Percentiles rank a stretch among this genome's conserved stretches.
phyloP scores from a whole-genome alignment of 2,329 filamentous ascomycete species.

The Dactylonectria macrodidyma region DNA sequence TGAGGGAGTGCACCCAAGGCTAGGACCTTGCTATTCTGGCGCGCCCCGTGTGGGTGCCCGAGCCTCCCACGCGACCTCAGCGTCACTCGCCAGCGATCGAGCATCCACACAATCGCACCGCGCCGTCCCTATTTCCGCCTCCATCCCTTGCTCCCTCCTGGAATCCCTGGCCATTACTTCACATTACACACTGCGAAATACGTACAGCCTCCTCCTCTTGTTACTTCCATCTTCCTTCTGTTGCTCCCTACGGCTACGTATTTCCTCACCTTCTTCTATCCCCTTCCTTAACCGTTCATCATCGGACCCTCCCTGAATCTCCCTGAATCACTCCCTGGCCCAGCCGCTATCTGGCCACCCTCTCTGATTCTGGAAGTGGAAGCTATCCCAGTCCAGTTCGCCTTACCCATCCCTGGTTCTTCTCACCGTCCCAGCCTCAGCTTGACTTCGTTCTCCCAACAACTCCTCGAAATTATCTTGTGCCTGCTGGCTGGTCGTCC shows the following conservation, averaged over 20 bases:
- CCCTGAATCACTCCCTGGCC: not conserved
- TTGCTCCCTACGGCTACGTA: slow-evolving; percentile 12
- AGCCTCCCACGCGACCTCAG: slow-evolving; percentile 33
- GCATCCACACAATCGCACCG: slow-evolving; percentile 27
- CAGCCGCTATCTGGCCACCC: not conserved
- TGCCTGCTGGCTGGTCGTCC: slow-evolving; percentile 23
- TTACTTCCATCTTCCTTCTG: slow-evolving; percentile 5
- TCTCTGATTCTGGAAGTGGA: not conserved
- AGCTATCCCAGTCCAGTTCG: slow-evolving; percentile 6
- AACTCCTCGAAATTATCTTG: slow-evolving; percentile 18
- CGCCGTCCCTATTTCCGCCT: slow-evolving; percentile 31
- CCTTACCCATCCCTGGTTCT: not conserved
- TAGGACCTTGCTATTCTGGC: slow-evolving; percentile 19
- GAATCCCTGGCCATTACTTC: not conserved
- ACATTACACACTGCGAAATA: too few species aligned
- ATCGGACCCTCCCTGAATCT: slow-evolving; percentile 6
- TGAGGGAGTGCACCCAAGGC: too few species aligned
- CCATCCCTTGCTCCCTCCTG: slow-evolving; percentile 18
- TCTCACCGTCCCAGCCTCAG: slow-evolving; percentile 17
- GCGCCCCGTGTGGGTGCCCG: slow-evolving; percentile 29
- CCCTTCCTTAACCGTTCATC: slow-evolving; percentile 6
- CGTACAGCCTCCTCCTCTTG: not conserved
- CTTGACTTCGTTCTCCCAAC: slow-evolving; percentile 13
- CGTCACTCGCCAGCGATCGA: slow-evolving; percentile 28
- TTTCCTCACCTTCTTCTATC: slow-evolving; percentile 2